These are phyloP conservation scores for Cutaneotrichosporon dermatis DNA, from an alignment of 1,284 basidiomycete species.

Conservation along the genomic window DNA sequence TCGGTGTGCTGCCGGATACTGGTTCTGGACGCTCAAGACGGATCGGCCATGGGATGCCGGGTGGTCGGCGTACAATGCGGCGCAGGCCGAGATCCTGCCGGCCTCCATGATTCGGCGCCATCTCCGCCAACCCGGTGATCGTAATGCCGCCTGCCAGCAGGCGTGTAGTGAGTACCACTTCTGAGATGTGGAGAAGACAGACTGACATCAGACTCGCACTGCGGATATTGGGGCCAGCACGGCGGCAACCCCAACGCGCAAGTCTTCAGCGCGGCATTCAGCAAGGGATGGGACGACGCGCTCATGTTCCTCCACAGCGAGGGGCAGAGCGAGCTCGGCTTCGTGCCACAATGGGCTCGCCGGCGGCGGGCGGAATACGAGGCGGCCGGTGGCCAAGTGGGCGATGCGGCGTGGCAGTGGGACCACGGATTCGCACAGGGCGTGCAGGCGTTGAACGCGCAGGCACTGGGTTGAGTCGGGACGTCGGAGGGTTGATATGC, in stretches of 20 bases:
- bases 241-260: slow-evolving; percentile 58
- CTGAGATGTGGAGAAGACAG: background rate
- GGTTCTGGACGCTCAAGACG: slow-evolving; percentile 87
- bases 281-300: slow-evolving; percentile 67
- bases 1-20: slow-evolving; percentile 66
- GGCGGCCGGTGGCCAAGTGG: slow-evolving; percentile 26
- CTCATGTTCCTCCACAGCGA: slow-evolving; percentile 53
- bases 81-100: slow-evolving; percentile 62
- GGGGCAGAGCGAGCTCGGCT: slow-evolving; percentile 58
- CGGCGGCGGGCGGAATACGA: slow-evolving; percentile 54
- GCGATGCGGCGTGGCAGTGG: slow-evolving; percentile 59
- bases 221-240: slow-evolving; percentile 58
- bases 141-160: slow-evolving; percentile 45
- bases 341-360: slow-evolving; percentile 59
- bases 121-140: slow-evolving; percentile 36
- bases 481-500: no score
- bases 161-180: slow-evolving; percentile 51
- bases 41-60: slow-evolving; percentile 64
- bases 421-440: slow-evolving; percentile 61
- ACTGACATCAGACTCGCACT: slow-evolving; percentile 53
- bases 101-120: slow-evolving; percentile 47
- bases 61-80: slow-evolving; percentile 71
- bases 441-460: slow-evolving; percentile 28
- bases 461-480: background rate
- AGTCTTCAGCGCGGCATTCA: slow-evolving; percentile 64